phyloP scores from a whole-genome alignment of 169 alveolate species.

The Toxoplasma gondii region DNA sequence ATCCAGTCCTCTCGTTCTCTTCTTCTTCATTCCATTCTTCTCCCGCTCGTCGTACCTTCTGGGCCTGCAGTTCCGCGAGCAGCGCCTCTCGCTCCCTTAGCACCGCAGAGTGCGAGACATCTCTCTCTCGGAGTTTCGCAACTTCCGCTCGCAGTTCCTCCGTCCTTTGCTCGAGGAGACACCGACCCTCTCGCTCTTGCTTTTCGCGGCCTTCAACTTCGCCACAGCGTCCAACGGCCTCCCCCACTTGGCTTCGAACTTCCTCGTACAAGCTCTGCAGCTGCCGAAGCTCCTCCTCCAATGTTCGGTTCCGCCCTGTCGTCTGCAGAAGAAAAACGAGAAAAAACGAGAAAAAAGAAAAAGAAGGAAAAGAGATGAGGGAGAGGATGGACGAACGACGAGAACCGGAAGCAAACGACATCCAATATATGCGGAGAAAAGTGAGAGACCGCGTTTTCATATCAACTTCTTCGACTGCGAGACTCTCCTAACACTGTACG shows the following conservation, averaged over 20 bases:
- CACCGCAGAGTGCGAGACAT: neutral
- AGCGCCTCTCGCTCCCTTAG: neutral
- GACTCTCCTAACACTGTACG: no score
- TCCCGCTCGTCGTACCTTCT: neutral
- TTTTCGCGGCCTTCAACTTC: neutral
- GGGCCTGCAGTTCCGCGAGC: neutral
- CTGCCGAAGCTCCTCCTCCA: constrained; percentile 1
- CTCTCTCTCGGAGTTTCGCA: neutral
- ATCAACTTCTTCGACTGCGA: no score
- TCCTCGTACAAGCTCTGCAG: constrained; percentile 5
- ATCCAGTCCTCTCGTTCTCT: no score
- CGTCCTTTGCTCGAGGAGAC: neutral
- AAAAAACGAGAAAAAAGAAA: no score
- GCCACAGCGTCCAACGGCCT: neutral
- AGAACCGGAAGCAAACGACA: no score
- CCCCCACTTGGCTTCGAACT: neutral
- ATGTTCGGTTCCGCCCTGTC: neutral
- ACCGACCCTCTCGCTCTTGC: constrained; percentile 15
- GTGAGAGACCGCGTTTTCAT: no score
- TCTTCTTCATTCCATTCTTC: no score
- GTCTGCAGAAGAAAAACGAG: neutral
- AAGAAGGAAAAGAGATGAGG: neutral
- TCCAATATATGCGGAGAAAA: no score
- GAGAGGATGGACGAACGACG: no score
- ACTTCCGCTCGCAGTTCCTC: neutral